Evolutionary conservation across 2,329 filamentous ascomycete species (phyloP).

Genomic region (Pseudogymnoascus sp.): DNA sequence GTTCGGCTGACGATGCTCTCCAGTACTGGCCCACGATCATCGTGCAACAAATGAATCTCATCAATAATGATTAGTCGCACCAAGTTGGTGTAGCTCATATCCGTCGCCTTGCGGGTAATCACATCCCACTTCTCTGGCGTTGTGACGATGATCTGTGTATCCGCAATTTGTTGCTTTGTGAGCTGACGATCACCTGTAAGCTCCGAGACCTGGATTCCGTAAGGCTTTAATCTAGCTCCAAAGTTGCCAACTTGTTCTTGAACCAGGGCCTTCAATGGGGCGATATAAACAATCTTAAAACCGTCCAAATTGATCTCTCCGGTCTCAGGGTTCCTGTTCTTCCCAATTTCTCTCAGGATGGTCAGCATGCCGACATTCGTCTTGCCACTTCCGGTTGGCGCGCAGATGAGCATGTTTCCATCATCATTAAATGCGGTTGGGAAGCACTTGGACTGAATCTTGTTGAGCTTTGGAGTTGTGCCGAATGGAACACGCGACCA

Average conservation of each 20-base stretch:
- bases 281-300: conserved; percentile 98
- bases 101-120: conserved; percentile 94
- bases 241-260: conserved; percentile 98
- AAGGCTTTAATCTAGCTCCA: conserved; percentile 80
- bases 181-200: conserved; percentile 95
- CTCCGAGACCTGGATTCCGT: conserved; percentile 89
- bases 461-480: conserved; percentile 78
- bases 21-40: conserved; percentile 90
- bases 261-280: conserved; percentile 88
- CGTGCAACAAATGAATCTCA: conserved; percentile 94
- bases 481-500: conserved; percentile 87
- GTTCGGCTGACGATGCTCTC: conserved; percentile 96
- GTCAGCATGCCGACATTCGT: conserved; percentile 98
- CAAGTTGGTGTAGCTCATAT: conserved; percentile 94
- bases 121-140: conserved; percentile 99
- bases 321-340: conserved; percentile 78
- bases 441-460: conserved; percentile 90
- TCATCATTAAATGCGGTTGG: conserved; percentile 87
- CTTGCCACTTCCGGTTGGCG: conserved; percentile 94
- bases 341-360: conserved; percentile 92
- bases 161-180: conserved; percentile 95
- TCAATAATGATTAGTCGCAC: conserved; percentile 94
- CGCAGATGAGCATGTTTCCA: conserved; percentile 96
- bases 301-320: conserved; percentile 93
- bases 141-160: conserved; percentile 96